Conservation (phyloP, 2,329 filamentous ascomycete genomes). For the Thielaviopsis euricoi region DNA sequence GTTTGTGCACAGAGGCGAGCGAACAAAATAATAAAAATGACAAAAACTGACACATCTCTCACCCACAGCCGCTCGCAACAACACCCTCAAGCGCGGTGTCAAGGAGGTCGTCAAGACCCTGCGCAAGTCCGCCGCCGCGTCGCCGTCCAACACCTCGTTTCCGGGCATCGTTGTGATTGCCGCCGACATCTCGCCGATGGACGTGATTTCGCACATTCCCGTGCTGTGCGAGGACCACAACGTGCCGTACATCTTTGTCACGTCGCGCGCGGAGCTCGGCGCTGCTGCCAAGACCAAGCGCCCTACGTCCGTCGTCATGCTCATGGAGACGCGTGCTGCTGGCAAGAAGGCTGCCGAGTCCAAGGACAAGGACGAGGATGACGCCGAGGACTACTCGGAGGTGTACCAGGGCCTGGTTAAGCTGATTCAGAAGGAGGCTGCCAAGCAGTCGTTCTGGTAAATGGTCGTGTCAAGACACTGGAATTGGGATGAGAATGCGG, state of each 20-base stretch:
- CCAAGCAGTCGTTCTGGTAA: constrained; percentile 36
- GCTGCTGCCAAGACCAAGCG: constrained; percentile 89
- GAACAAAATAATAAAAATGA: not conserved
- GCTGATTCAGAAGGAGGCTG: constrained; percentile 47
- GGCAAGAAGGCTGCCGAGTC: constrained; percentile 28
- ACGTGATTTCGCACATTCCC: constrained; percentile 95
- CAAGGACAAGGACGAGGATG: constrained; percentile 30
- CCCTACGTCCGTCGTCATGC: constrained; percentile 92
- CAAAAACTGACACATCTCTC: constrained; percentile 12
- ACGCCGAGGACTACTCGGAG: constrained; percentile 44
- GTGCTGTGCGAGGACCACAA: constrained; percentile 97
- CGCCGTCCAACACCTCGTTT: constrained; percentile 44
- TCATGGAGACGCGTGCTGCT: constrained; percentile 39
- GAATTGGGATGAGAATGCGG: not conserved
- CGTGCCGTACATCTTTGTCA: constrained; percentile 91
- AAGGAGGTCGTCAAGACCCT: constrained; percentile 98
- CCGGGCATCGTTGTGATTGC: constrained; percentile 79
- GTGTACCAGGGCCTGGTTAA: constrained; percentile 49
- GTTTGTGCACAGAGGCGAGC: too few species aligned
- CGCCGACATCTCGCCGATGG: constrained; percentile 94
- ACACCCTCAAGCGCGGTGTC: constrained; percentile 90
- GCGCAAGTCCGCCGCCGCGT: constrained; percentile 67
- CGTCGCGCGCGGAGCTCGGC: constrained; percentile 81
- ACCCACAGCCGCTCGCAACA: constrained; percentile 70
- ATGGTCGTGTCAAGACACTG: not conserved